A percentile compares a stretch with the other conserved stretches of the same genome.
These are phyloP conservation scores for Puccinia novopanici DNA, from an alignment of 1,284 basidiomycete genomes.

Conservation along the genomic window DNA sequence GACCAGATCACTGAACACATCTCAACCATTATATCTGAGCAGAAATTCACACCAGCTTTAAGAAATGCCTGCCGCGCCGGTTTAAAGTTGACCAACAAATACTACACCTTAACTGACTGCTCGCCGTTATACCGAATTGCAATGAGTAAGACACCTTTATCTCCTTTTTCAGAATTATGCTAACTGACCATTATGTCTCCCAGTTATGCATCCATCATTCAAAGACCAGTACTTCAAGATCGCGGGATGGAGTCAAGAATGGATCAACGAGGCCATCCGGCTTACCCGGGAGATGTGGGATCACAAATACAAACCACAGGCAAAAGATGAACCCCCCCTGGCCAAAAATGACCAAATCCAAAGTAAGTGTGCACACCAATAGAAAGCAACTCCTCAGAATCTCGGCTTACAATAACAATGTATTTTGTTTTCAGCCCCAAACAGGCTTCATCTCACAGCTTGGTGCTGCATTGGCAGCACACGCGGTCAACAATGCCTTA, in stretches of 20 bases:
- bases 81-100: not conserved
- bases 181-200: not conserved
- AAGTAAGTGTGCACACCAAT: not conserved
- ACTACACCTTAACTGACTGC: not conserved
- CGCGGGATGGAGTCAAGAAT: not conserved
- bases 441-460: not conserved
- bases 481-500: not conserved
- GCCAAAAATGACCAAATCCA: not conserved
- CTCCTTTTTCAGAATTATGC: not conserved
- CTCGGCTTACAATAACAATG: not conserved
- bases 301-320: not conserved
- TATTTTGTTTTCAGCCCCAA: constrained; percentile 1
- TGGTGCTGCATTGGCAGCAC: constrained; percentile 11
- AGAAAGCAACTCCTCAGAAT: not conserved
- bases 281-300: not conserved
- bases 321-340: too few species aligned
- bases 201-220: not conserved
- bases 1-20: not conserved
- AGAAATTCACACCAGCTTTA: not conserved
- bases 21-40: not conserved
- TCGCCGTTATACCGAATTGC: not conserved
- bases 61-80: constrained; percentile 1
- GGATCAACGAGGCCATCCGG: not conserved
- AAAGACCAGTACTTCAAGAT: not conserved
- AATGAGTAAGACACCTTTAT: not conserved